Conservation (phyloP, 176 grass and related monocot species). For the Carex scoparia region DNA sequence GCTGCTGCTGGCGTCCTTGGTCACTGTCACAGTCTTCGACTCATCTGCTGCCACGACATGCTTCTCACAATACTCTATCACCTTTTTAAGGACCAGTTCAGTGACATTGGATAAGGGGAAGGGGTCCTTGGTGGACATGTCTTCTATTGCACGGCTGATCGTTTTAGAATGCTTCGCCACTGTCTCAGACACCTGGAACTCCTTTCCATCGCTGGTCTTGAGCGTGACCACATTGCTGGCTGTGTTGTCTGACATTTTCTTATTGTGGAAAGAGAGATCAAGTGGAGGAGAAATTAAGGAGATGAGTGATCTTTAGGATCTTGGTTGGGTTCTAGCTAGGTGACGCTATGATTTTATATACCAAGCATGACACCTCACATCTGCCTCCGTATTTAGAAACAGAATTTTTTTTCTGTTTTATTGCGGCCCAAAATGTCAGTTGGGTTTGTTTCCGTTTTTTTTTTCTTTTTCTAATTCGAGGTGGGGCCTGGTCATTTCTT, state of each 20-base stretch:
- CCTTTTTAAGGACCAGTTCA: background rate
- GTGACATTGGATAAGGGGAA: background rate
- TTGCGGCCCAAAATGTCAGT: too few relatives aligned
- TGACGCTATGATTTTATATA: too few relatives aligned
- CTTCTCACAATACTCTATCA: background rate
- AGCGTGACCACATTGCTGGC: background rate
- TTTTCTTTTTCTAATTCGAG: too few relatives aligned
- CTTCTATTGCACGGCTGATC: background rate
- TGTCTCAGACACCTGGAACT: background rate
- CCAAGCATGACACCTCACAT: too few relatives aligned
- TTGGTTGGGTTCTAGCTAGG: too few relatives aligned
- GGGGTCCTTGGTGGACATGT: background rate
- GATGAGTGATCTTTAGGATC: background rate
- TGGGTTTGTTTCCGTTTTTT: too few relatives aligned
- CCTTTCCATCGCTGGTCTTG: background rate
- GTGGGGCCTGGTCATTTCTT: too few relatives aligned
- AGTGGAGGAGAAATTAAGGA: too few relatives aligned
- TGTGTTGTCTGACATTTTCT: background rate
- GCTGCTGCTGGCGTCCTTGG: background rate
- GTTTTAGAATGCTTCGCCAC: constrained; percentile 21
- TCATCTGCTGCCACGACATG: background rate
- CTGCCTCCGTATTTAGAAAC: too few relatives aligned
- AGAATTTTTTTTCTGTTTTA: too few relatives aligned
- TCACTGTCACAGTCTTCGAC: background rate
- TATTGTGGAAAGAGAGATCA: too few relatives aligned